Evolutionary conservation across 73 alveolate species (phyloP).

Genomic region (Effrenium voratum): DNA sequence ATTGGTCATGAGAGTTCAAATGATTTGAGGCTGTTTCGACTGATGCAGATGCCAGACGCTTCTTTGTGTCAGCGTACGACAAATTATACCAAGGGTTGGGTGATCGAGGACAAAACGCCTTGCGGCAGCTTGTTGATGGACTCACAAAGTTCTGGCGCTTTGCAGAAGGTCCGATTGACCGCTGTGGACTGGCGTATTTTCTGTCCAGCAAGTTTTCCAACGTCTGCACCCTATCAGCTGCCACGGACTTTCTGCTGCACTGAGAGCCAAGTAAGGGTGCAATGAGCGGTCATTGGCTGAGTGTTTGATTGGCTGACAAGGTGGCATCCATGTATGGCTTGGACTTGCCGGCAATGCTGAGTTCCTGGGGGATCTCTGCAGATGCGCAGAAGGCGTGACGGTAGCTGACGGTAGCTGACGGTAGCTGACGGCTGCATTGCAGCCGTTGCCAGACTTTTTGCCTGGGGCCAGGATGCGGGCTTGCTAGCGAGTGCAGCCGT

Average conservation of each 20-base stretch:
- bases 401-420: too few species aligned
- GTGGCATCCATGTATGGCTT: slow-evolving; percentile 47
- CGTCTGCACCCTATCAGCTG: slow-evolving; percentile 14
- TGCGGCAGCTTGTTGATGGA: slow-evolving; percentile 1
- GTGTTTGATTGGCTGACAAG: too few species aligned
- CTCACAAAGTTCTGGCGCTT: slow-evolving; percentile 1
- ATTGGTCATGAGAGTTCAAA: too few species aligned
- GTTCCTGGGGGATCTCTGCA: slow-evolving; percentile 23
- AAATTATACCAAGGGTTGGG: slow-evolving; percentile 37
- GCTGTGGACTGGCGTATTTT: slow-evolving; percentile 75
- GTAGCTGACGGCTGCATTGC: background rate
- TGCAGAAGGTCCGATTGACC: slow-evolving; percentile 84
- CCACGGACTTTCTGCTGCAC: slow-evolving; percentile 33
- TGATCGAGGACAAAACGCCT: slow-evolving; percentile 42
- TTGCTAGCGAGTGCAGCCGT: slow-evolving; percentile 59
- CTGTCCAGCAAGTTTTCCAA: slow-evolving; percentile 51
- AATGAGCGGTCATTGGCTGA: too few species aligned
- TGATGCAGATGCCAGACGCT: slow-evolving; percentile 10
- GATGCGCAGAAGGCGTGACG: slow-evolving; percentile 10
- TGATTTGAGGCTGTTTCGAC: slow-evolving; percentile 55
- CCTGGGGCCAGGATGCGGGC: slow-evolving; percentile 77
- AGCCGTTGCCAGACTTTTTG: background rate
- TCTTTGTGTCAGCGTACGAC: slow-evolving; percentile 34
- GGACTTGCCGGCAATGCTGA: slow-evolving; percentile 16
- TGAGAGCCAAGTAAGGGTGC: too few species aligned